Evolutionary conservation across 306 rosid genomes (phyloP).

Genomic region (Acacia confusa): DNA sequence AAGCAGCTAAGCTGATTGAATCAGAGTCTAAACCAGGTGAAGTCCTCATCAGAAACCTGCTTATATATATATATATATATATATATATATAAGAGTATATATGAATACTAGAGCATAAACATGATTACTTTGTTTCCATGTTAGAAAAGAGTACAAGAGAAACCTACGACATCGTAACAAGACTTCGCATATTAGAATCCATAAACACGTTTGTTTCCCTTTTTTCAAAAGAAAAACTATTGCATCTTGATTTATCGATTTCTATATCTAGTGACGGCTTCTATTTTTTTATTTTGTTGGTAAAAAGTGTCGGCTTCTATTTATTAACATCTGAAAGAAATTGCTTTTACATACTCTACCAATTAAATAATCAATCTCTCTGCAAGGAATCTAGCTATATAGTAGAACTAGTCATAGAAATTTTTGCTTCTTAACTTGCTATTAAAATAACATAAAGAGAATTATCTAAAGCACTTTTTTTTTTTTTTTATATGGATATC

Average conservation of each 20-base stretch:
- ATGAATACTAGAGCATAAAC: too few relatives aligned
- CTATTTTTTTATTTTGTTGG: too few relatives aligned
- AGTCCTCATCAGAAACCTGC: conserved; percentile 28
- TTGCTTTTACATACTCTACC: background rate
- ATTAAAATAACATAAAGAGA: background rate
- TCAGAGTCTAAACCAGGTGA: conserved; percentile 49
- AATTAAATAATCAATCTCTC: background rate
- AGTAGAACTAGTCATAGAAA: background rate
- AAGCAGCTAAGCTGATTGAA: conserved; percentile 56
- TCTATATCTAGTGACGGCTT: too few relatives aligned
- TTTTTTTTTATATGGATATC: too few relatives aligned
- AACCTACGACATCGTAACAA: too few relatives aligned
- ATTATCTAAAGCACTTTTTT: background rate
- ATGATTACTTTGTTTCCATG: too few relatives aligned
- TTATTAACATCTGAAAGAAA: background rate
- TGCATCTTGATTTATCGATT: too few relatives aligned
- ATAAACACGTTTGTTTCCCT: background rate
- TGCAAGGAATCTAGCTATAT: background rate
- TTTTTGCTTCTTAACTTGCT: background rate
- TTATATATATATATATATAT: background rate
- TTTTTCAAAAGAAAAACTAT: too few relatives aligned
- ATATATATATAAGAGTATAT: too few relatives aligned
- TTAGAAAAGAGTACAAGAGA: too few relatives aligned
- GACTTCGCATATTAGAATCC: background rate
- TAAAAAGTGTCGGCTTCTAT: too few relatives aligned